A percentile compares a stretch with the other conserved stretches of the same genome.
Conservation (phyloP, 129 eudicot genomes). For the Scalesia atractyloides region DNA sequence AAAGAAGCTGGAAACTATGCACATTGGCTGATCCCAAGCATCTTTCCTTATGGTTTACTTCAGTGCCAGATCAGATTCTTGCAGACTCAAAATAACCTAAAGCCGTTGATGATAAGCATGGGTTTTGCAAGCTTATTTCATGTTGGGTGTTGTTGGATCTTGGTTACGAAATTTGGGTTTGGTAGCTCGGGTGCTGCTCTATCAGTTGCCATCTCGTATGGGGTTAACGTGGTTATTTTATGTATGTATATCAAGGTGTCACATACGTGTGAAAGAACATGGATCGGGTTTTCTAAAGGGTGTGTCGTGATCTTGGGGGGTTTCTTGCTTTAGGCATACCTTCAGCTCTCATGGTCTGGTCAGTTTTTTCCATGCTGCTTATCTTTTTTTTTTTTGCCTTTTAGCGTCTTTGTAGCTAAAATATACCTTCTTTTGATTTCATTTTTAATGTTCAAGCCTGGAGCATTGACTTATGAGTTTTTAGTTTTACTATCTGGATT, state of each 20-base stretch:
- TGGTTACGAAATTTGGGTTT: constrained; percentile 45
- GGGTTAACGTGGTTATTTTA: constrained; percentile 42
- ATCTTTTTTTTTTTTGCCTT: not conserved
- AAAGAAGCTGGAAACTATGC: constrained; percentile 44
- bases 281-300: constrained; percentile 48
- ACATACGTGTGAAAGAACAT: constrained; percentile 39
- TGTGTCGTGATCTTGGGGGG: constrained; percentile 32
- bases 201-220: constrained; percentile 45
- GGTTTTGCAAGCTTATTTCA: constrained; percentile 41
- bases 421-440: constrained; percentile 15
- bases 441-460: constrained; percentile 21
- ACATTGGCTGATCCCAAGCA: constrained; percentile 40
- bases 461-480: constrained; percentile 38
- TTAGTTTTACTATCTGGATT: constrained; percentile 34
- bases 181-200: constrained; percentile 50
- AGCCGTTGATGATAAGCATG: constrained; percentile 47
- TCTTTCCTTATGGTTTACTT: constrained; percentile 48
- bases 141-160: constrained; percentile 39
- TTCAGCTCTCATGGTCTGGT: constrained; percentile 59
- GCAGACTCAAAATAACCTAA: constrained; percentile 42
- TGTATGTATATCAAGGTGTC: constrained; percentile 44
- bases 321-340: constrained; percentile 49
- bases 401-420: not conserved
- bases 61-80: constrained; percentile 49
- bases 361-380: constrained; percentile 18